Conservation (phyloP, 257 asterid genomes). For the Solanum arcanum region DNA sequence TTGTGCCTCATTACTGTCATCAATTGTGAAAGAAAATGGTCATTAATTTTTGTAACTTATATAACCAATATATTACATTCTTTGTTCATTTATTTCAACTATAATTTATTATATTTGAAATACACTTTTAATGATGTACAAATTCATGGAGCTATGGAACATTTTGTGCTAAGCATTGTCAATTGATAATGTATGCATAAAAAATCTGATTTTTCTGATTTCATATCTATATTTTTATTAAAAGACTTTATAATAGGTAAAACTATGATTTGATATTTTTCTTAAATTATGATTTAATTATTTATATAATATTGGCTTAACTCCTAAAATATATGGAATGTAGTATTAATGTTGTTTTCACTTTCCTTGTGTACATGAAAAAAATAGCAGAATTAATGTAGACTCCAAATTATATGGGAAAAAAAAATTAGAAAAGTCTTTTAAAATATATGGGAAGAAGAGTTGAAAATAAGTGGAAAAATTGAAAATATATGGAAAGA, state of each 20-base stretch:
- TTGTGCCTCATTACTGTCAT: too few relatives aligned
- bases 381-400: neutral
- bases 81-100: too few relatives aligned
- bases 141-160: neutral
- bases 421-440: neutral
- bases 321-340: neutral
- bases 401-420: neutral
- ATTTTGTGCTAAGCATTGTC: neutral
- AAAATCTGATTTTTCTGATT: neutral
- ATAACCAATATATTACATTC: too few relatives aligned
- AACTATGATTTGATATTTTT: too few relatives aligned
- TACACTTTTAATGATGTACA: neutral
- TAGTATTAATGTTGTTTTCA: neutral
- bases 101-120: too few relatives aligned
- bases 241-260: neutral
- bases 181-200: neutral
- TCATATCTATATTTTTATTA: too few relatives aligned
- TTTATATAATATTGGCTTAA: neutral
- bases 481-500: neutral
- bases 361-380: neutral
- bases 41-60: too few relatives aligned
- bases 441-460: neutral
- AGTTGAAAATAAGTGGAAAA: too few relatives aligned
- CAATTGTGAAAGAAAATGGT: too few relatives aligned
- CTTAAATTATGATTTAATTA: too few relatives aligned